Evolutionary conservation across 2,329 filamentous ascomycete genomes (phyloP), one percentile per base, ranked within the genome.

Genomic region (Byssoonygena ceratinophila): DNA sequence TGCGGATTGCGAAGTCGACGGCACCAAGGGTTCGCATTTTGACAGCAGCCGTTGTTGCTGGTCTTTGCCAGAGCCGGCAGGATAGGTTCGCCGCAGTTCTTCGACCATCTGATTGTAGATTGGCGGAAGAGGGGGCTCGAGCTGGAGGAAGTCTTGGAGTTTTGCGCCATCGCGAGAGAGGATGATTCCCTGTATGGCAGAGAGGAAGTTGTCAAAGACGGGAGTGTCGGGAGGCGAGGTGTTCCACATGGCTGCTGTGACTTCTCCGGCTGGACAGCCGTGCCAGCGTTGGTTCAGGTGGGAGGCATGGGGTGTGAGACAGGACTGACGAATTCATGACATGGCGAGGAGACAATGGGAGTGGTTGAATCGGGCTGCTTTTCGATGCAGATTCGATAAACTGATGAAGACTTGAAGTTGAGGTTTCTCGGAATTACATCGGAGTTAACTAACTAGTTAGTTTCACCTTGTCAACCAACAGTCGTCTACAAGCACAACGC

Each of bases 131-230:
- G 80, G 80, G 11, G 85, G 85, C 63, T 91, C 86, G 58, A 92
- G 83, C 56, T 82, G 77, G 12, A 94, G 76, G 74, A 81, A 90
- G 54, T 81, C 75, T 57, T 83, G 77, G 12, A 94, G 76, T 57
- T 77, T 74, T 29, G 73, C 70, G 55, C 83, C 85, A 67, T 90
- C 77, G 55, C 82, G 80, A 18, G 70, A 69, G 51, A 76, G 75
- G 46, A 90, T 75, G 53, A 84, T 76, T 18, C 71, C 71, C 49
- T 79, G 77, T 51, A 91, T 77, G 51, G 79, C 78, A 9, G 70
- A 68, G 49, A 91, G 77, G 64, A 90, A 92, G 58, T 84, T 75
- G 58, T 81, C 74, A 20, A 86, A 70, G 40, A 85, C 76, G 34
- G 82, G 75, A 69, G 86, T 87, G 16, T 58, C 57, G 39, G 51